Conservation (phyloP, 2,329 filamentous ascomycete genomes). For the Sarocladiaceae sp. region DNA sequence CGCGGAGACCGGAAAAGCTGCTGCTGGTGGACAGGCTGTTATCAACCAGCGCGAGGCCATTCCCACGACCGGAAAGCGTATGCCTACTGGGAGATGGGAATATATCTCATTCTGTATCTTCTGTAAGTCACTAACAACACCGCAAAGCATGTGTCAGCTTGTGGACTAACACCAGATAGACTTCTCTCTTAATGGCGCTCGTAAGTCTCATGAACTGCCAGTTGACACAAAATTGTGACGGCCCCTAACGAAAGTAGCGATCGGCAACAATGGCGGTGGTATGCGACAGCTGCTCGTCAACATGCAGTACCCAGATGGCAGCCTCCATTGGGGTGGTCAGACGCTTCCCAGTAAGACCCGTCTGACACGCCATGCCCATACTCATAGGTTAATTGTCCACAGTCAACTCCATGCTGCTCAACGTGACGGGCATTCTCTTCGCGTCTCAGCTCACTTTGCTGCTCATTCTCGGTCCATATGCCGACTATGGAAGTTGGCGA, state of each 20-base stretch:
- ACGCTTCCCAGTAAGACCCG: slow-evolving; percentile 5
- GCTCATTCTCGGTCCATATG: slow-evolving; percentile 17
- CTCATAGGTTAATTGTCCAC: no score
- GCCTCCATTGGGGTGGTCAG: slow-evolving; percentile 11
- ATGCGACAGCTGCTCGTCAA: slow-evolving; percentile 12
- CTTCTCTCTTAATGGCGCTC: slow-evolving; percentile 15
- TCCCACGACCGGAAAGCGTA: slow-evolving; percentile 13
- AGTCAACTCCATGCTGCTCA: slow-evolving; percentile 16
- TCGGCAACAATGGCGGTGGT: slow-evolving; percentile 14
- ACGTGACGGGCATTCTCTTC: slow-evolving; percentile 18
- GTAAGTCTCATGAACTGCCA: slow-evolving; percentile 2
- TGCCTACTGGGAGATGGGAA: slow-evolving; percentile 14
- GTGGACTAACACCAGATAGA: no score
- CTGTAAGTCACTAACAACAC: slow-evolving; percentile 7
- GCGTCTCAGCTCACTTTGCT: slow-evolving; percentile 17
- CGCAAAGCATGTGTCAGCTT: no score
- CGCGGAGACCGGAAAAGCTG: no score
- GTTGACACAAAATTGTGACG: neutral
- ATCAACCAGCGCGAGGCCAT: slow-evolving; percentile 15
- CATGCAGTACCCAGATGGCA: slow-evolving; percentile 10
- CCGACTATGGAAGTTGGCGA: slow-evolving; percentile 19
- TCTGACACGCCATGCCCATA: no score
- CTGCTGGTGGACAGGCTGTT: slow-evolving; percentile 11
- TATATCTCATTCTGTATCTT: slow-evolving; percentile 15
- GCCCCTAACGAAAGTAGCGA: slow-evolving; percentile 10